Evolutionary conservation across 176 grass and related monocot genomes (phyloP).

Genomic region (Cocos nucifera): DNA sequence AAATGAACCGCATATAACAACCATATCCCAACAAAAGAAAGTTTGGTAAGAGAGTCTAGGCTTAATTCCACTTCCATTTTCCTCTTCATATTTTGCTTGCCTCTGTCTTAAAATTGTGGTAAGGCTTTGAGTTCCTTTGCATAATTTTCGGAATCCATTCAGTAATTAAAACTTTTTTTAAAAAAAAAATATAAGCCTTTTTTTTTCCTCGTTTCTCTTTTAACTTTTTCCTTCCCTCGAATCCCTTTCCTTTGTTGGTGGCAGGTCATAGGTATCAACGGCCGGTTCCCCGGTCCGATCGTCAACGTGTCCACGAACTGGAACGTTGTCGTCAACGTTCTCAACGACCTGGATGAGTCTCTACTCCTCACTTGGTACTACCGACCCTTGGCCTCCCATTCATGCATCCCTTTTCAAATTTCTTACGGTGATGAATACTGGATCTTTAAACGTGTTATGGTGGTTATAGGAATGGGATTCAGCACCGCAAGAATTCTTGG

Average conservation of each 20-base stretch:
- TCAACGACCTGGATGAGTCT: conserved; percentile 20
- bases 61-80: no score
- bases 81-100: no score
- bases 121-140: no score
- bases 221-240: neutral
- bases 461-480: conserved; percentile 11
- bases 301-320: conserved; percentile 24
- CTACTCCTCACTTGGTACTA: conserved; percentile 18
- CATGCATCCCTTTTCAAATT: neutral
- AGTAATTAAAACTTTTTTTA: no score
- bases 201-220: neutral
- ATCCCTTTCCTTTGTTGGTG: neutral
- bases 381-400: neutral
- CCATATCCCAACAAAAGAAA: no score
- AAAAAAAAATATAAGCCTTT: neutral
- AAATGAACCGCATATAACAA: no score
- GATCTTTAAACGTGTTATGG: neutral
- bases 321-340: conserved; percentile 27
- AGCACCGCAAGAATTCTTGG: conserved; percentile 28
- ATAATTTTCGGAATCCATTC: no score
- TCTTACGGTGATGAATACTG: neutral
- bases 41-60: no score
- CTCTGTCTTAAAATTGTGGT: no score
- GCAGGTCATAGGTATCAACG: conserved; percentile 17
- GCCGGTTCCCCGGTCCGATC: conserved; percentile 19